Conservation (phyloP, 306 rosid species). For the Vicia villosa region DNA sequence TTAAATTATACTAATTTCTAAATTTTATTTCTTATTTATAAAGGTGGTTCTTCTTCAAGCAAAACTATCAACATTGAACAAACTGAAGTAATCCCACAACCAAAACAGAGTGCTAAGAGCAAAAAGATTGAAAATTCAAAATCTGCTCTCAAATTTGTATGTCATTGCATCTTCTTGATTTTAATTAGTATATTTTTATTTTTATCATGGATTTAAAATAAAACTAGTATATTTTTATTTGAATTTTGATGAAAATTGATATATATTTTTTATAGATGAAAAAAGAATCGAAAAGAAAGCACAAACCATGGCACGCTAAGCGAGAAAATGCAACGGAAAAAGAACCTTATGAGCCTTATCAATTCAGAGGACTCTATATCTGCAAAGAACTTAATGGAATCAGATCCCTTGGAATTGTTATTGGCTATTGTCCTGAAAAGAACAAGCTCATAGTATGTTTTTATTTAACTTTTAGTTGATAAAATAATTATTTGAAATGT, state of each 20-base stretch:
- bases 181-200: neutral
- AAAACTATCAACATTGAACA: too few relatives aligned
- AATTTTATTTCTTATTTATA: too few relatives aligned
- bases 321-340: neutral
- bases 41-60: too few relatives aligned
- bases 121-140: too few relatives aligned
- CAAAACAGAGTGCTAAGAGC: too few relatives aligned
- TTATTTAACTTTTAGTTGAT: neutral
- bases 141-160: too few relatives aligned
- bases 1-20: too few relatives aligned
- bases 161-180: too few relatives aligned
- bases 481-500: neutral
- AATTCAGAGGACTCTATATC: neutral
- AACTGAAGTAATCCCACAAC: too few relatives aligned
- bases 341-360: neutral
- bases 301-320: neutral
- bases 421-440: neutral
- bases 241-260: neutral
- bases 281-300: neutral
- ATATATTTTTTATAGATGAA: neutral
- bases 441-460: constrained; percentile 11
- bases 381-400: constrained; percentile 5
- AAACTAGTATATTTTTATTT: neutral
- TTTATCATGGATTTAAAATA: neutral
- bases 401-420: neutral